Conservation (phyloP, 371 early-diverging fungal species). For the Mortierella sp. region DNA sequence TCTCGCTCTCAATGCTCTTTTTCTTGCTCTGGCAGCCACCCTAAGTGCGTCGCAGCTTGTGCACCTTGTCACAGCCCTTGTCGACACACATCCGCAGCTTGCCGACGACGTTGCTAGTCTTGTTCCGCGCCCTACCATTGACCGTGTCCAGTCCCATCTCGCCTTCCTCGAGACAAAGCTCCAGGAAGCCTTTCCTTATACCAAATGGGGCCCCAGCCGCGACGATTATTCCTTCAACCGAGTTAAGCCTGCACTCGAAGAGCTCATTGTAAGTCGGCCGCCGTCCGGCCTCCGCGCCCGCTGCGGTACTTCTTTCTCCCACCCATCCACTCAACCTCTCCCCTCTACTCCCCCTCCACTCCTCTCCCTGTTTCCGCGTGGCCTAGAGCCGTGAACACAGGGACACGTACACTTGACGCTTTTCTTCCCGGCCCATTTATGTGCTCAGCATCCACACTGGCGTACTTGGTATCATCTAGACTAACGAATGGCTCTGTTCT, state of each 20-base stretch:
- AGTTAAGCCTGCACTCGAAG: slow-evolving; percentile 78
- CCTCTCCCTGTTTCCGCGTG: no score
- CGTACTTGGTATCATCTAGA: background rate
- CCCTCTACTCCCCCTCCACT: no score
- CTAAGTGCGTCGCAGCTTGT: slow-evolving; percentile 66
- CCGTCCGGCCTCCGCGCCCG: no score
- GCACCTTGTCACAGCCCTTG: slow-evolving; percentile 73
- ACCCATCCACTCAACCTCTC: no score
- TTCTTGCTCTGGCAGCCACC: slow-evolving; percentile 20
- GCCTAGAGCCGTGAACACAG: background rate
- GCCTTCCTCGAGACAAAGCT: slow-evolving; percentile 76
- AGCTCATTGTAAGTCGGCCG: slow-evolving; percentile 66
- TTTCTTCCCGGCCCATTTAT: background rate
- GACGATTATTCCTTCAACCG: slow-evolving; percentile 93
- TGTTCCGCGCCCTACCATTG: slow-evolving; percentile 90
- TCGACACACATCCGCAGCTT: slow-evolving; percentile 77
- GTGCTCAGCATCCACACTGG: no score
- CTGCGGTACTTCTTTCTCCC: no score
- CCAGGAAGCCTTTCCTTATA: slow-evolving; percentile 85
- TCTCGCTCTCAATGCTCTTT: background rate
- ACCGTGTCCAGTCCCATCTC: slow-evolving; percentile 76
- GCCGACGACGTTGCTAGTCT: slow-evolving; percentile 76
- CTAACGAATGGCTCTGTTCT: background rate
- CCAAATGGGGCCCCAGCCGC: slow-evolving; percentile 78
- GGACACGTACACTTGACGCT: background rate